These are phyloP conservation scores for Camellia lanceoleosa DNA, from an alignment of 148 eudicot species.

Conservation along the genomic window DNA sequence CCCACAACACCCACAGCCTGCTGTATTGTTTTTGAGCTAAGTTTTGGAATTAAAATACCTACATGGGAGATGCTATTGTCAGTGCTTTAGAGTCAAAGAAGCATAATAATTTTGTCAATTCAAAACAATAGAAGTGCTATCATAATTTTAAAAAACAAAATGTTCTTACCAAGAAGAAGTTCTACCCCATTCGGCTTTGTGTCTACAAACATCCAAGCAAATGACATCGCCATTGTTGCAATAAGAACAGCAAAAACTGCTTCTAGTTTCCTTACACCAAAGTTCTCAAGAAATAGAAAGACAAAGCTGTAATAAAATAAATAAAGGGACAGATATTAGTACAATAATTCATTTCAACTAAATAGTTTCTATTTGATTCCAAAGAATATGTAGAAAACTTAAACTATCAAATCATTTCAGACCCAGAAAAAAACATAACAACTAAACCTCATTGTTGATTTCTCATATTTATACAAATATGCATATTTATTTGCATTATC, in stretches of 20 bases:
- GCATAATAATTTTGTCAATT: neutral
- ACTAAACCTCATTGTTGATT: neutral
- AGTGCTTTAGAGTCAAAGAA: neutral
- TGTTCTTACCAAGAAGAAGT: constrained; percentile 67
- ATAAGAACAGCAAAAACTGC: constrained; percentile 94
- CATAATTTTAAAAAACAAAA: neutral
- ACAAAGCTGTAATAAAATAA: constrained; percentile 53
- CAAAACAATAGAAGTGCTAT: neutral
- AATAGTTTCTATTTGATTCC: neutral
- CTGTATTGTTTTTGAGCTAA: constrained; percentile 82
- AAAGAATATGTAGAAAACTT: neutral
- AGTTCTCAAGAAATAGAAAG: constrained; percentile 84
- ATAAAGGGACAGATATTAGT: constrained; percentile 7
- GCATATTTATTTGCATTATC: neutral
- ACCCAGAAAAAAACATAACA: neutral
- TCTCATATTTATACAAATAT: neutral
- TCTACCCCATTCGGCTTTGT: constrained; percentile 82
- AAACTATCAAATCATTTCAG: neutral
- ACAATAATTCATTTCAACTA: neutral
- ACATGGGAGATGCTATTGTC: constrained; percentile 15
- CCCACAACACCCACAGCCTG: constrained; percentile 99
- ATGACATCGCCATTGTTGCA: constrained; percentile 84
- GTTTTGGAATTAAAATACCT: constrained; percentile 84
- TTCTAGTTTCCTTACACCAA: constrained; percentile 93
- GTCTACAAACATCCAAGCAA: constrained; percentile 98